Conservation (phyloP, 352 stramenopile species). For the Pythium brachiatum region DNA sequence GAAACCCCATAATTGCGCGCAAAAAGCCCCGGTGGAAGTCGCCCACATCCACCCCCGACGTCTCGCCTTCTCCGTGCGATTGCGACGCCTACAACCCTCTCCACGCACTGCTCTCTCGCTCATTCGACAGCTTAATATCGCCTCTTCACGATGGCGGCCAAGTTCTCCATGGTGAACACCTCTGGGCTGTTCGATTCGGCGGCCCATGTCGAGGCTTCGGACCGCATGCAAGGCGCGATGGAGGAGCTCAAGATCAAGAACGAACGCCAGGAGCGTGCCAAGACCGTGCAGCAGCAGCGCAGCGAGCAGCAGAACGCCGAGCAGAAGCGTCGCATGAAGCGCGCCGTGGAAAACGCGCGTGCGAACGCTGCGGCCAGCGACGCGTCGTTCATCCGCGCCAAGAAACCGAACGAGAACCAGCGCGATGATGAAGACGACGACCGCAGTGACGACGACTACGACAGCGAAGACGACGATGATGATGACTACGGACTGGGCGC, state of each 20-base stretch:
- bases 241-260: slow-evolving; percentile 69
- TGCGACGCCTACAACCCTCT: neutral
- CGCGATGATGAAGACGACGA: slow-evolving; percentile 26
- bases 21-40: slow-evolving; percentile 11
- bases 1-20: slow-evolving; percentile 3
- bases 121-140: neutral
- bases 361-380: slow-evolving; percentile 23
- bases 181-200: slow-evolving; percentile 69
- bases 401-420: slow-evolving; percentile 24
- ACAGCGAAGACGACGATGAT: slow-evolving; percentile 19
- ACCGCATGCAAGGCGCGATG: slow-evolving; percentile 73
- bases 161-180: slow-evolving; percentile 79
- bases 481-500: slow-evolving; percentile 6
- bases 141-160: slow-evolving; percentile 51
- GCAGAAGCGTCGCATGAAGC: slow-evolving; percentile 23
- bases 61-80: neutral
- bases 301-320: slow-evolving; percentile 14
- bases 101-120: neutral
- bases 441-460: slow-evolving; percentile 9
- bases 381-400: slow-evolving; percentile 16
- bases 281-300: slow-evolving; percentile 19
- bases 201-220: slow-evolving; percentile 64
- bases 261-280: slow-evolving; percentile 35
- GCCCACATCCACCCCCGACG: neutral
- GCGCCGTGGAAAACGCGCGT: slow-evolving; percentile 27